Percentiles rank a stretch among this genome's conserved stretches.
These are phyloP conservation scores for Aphanomyces stellatus DNA, from an alignment of 352 stramenopile species.

Conservation along the genomic window DNA sequence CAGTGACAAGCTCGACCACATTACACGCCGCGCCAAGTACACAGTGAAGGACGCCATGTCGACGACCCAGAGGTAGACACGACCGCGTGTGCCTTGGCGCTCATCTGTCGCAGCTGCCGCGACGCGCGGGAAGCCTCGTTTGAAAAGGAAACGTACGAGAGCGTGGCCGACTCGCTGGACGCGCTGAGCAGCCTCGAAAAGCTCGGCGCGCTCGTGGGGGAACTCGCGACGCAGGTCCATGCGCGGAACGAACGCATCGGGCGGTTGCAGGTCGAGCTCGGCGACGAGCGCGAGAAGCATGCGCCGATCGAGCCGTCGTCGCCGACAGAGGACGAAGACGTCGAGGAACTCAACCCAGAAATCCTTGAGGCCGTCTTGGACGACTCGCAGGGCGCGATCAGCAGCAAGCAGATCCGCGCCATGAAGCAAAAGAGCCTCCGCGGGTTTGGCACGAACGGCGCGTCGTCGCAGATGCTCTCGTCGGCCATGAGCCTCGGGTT, in stretches of 20 bases:
- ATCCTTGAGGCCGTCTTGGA: conserved; percentile 17
- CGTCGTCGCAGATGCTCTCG: conserved; percentile 17
- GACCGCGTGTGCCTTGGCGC: background rate
- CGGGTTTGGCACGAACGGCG: background rate
- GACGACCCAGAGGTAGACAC: background rate
- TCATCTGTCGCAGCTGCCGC: background rate
- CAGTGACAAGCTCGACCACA: conserved; percentile 16
- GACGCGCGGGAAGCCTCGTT: background rate
- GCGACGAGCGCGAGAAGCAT: conserved; percentile 31
- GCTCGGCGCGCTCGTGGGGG: conserved; percentile 2
- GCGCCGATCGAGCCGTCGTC: conserved; percentile 19
- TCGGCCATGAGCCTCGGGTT: conserved; percentile 16
- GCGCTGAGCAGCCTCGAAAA: conserved; percentile 7
- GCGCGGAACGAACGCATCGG: conserved; percentile 4
- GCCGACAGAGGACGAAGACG: conserved; percentile 37
- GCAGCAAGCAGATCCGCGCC: conserved; percentile 16
- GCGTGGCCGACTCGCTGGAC: background rate
- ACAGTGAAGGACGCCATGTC: conserved; percentile 16
- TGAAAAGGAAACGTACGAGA: conserved; percentile 1
- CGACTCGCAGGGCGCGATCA: conserved; percentile 19
- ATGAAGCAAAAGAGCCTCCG: conserved; percentile 18
- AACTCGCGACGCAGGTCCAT: conserved; percentile 12
- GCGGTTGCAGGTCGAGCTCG: background rate
- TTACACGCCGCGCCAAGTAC: conserved; percentile 18
- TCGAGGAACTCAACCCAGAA: conserved; percentile 20